Percentiles rank a stretch among this genome's conserved stretches.
These are phyloP conservation scores for Suillus spraguei DNA, from an alignment of 768 basidiomycete species.

Conservation along the genomic window DNA sequence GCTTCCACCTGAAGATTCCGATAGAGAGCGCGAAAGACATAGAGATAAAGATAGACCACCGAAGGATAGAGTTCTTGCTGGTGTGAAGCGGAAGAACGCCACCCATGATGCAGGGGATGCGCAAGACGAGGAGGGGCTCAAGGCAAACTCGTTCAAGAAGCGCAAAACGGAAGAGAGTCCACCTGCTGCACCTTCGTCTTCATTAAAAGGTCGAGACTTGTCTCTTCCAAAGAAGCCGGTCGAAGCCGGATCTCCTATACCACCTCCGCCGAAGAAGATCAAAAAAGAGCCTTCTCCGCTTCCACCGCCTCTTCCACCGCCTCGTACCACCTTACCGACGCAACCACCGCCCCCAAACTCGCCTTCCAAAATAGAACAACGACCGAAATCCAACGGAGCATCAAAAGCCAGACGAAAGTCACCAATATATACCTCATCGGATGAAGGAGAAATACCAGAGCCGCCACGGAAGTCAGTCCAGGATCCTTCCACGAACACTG, in stretches of 20 bases:
- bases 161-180: slow-evolving; percentile 44
- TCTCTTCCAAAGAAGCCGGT: slow-evolving; percentile 41
- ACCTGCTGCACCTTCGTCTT: slow-evolving; percentile 16
- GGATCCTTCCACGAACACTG: slow-evolving; percentile 35
- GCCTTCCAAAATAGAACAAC: slow-evolving; percentile 2
- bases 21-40: slow-evolving; percentile 25
- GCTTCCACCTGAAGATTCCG: slow-evolving; percentile 29
- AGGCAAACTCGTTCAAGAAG: slow-evolving; percentile 36
- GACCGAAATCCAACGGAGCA: neutral
- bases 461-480: slow-evolving; percentile 70
- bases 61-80: slow-evolving; percentile 26
- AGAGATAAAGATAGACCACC: slow-evolving; percentile 27
- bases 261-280: slow-evolving; percentile 29
- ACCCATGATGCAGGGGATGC: slow-evolving; percentile 34
- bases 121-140: slow-evolving; percentile 24
- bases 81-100: slow-evolving; percentile 44
- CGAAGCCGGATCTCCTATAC: slow-evolving; percentile 19
- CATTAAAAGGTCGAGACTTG: slow-evolving; percentile 19
- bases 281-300: slow-evolving; percentile 40
- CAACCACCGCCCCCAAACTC: neutral
- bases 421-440: slow-evolving; percentile 17
- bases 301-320: slow-evolving; percentile 19
- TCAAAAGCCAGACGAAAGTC: slow-evolving; percentile 30
- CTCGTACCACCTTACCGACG: slow-evolving; percentile 17
- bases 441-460: slow-evolving; percentile 59